phyloP scores from a whole-genome alignment of 1,284 basidiomycete species.

The Vanrija sp. region DNA sequence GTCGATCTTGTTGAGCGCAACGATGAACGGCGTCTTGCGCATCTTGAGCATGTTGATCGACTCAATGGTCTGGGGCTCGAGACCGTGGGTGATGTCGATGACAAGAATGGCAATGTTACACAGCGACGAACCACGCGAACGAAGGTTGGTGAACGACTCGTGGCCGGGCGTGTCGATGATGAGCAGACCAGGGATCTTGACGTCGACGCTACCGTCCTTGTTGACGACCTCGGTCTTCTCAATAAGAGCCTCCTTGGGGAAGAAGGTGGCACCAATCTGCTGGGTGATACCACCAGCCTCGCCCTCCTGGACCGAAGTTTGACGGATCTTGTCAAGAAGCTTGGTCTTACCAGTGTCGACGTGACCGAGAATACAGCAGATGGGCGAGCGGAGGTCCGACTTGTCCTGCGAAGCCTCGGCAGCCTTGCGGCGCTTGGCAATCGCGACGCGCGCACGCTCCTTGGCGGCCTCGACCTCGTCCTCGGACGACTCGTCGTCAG shows the following conservation, averaged over 20 bases:
- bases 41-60: constrained; percentile 89
- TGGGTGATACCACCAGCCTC: constrained; percentile 99
- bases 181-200: constrained; percentile 94
- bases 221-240: constrained; percentile 90
- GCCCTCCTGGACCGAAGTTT: constrained; percentile 99
- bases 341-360: constrained; percentile 99
- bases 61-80: constrained; percentile 96
- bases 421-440: constrained; percentile 76
- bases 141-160: constrained; percentile 98
- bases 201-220: constrained; percentile 77
- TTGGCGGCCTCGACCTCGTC: constrained; percentile 74
- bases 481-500: constrained; percentile 53
- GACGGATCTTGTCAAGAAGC: constrained; percentile 97
- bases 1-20: constrained; percentile 83
- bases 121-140: constrained; percentile 90
- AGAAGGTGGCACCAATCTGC: constrained; percentile 99
- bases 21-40: constrained; percentile 97
- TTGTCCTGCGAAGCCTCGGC: constrained; percentile 83
- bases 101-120: constrained; percentile 99
- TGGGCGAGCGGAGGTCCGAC: constrained; percentile 90
- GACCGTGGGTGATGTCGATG: constrained; percentile 98
- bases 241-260: constrained; percentile 94
- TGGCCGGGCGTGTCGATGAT: constrained; percentile 99
- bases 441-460: constrained; percentile 74
- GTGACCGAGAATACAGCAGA: constrained; percentile 98